phyloP scores from a whole-genome alignment of 306 rosid species.

The Lablab purpureus region DNA sequence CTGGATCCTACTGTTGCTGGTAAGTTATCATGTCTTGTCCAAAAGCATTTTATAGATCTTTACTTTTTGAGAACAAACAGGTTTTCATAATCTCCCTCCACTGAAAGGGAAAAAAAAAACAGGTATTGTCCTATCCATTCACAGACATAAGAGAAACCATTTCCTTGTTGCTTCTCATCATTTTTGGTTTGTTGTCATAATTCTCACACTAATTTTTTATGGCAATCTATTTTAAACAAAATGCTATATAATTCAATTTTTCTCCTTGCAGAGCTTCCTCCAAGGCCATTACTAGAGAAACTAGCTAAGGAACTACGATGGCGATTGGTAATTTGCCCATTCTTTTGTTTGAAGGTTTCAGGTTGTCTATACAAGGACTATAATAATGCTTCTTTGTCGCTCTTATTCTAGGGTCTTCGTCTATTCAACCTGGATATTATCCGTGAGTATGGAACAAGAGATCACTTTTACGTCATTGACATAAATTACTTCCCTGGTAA shows the following conservation, averaged over 20 bases:
- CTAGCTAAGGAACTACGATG: conserved; percentile 84
- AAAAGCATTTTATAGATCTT: not conserved
- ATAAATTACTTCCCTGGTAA: conserved; percentile 94
- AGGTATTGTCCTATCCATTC: not conserved
- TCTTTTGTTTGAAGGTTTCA: conserved; percentile 11
- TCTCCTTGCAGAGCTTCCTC: conserved; percentile 86
- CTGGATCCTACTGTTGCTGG: conserved; percentile 88
- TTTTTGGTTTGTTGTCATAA: not conserved
- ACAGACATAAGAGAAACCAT: not conserved
- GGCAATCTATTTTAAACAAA: not conserved
- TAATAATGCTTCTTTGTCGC: conserved; percentile 2
- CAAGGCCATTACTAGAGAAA: conserved; percentile 87
- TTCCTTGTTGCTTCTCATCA: conserved; percentile 5
- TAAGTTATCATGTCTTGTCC: conserved; percentile 47
- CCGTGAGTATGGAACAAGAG: conserved; percentile 76
- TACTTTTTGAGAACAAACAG: not conserved
- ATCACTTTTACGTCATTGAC: conserved; percentile 86
- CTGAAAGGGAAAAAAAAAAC: not conserved
- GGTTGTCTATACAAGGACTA: conserved; percentile 8
- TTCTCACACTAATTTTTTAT: not conserved
- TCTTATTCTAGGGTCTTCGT: conserved; percentile 71
- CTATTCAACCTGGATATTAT: conserved; percentile 89
- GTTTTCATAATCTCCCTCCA: not conserved
- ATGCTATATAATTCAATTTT: not conserved
- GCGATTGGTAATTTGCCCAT: conserved; percentile 64